These are phyloP conservation scores for Botrytis pseudocinerea DNA, from an alignment of 2,329 filamentous ascomycete species.

Conservation along the genomic window DNA sequence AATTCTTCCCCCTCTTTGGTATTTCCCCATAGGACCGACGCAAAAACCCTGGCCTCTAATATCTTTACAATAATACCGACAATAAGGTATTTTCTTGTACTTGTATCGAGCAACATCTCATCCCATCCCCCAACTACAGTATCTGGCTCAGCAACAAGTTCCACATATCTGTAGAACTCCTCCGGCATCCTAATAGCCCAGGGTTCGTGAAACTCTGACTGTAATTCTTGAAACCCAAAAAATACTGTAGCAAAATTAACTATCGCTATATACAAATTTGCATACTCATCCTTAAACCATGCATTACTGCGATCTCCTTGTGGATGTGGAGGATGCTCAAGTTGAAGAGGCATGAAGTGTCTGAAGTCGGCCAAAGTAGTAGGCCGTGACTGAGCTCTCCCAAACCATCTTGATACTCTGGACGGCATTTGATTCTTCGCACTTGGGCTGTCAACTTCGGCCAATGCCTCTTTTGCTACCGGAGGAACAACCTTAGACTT, in stretches of 20 bases:
- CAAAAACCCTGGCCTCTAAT: conserved; percentile 34
- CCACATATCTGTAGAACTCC: conserved; percentile 32
- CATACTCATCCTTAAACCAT: conserved; percentile 32
- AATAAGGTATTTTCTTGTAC: conserved; percentile 34
- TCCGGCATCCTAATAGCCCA: conserved; percentile 27
- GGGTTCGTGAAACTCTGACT: conserved; percentile 23
- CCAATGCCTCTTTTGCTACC: not conserved
- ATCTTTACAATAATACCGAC: conserved; percentile 33
- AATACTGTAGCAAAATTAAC: conserved; percentile 24
- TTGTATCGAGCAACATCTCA: conserved; percentile 30
- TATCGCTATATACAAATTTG: conserved; percentile 22
- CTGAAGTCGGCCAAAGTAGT: conserved; percentile 17
- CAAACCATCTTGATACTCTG: not conserved
- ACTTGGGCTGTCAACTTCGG: not conserved
- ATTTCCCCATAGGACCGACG: conserved; percentile 34
- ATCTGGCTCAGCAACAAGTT: conserved; percentile 34
- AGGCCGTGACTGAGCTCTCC: not conserved
- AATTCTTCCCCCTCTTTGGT: conserved; percentile 30
- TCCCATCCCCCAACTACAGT: conserved; percentile 33
- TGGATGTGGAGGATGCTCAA: conserved; percentile 27
- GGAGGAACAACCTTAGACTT: not conserved
- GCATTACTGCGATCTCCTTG: conserved; percentile 29
- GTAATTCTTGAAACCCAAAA: conserved; percentile 28
- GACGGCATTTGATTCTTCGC: not conserved
- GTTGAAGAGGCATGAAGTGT: conserved; percentile 25